phyloP scores from a whole-genome alignment of 2,329 filamentous ascomycete genomes.

The Tolypocladium pustulatum region DNA sequence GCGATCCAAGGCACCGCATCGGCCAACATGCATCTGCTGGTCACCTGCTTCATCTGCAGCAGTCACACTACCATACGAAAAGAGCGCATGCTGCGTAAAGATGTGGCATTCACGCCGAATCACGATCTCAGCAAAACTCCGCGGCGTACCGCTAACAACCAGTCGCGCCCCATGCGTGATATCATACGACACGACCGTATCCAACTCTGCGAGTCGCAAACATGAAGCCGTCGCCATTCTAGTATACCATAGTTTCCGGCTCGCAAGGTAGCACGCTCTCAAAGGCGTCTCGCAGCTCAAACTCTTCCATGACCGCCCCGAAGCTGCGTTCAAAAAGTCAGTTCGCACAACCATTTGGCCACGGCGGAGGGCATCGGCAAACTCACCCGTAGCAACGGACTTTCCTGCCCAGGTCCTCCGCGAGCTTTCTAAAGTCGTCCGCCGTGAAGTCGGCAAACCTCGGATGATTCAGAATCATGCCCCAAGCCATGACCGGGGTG shows the following conservation, averaged over 20 bases:
- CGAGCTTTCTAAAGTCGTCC: conserved; percentile 61
- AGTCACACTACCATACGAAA: too few species aligned
- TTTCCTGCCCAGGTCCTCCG: conserved; percentile 66
- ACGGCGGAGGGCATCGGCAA: neutral
- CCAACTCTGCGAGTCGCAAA: neutral
- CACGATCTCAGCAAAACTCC: neutral
- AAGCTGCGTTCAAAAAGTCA: conserved; percentile 30
- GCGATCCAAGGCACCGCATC: neutral
- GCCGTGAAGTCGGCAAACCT: conserved; percentile 54
- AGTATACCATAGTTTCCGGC: conserved; percentile 4
- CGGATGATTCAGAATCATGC: conserved; percentile 64
- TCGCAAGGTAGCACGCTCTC: conserved; percentile 41
- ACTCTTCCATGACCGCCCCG: conserved; percentile 54
- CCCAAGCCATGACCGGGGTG: conserved; percentile 92
- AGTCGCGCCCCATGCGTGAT: neutral
- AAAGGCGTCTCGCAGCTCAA: conserved; percentile 67
- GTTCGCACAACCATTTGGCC: neutral
- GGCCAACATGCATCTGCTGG: neutral
- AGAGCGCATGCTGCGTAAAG: neutral
- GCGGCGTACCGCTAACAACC: neutral
- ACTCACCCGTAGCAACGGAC: conserved; percentile 86
- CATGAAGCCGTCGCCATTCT: neutral
- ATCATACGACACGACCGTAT: neutral
- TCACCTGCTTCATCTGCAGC: neutral
- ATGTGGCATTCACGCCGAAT: neutral